Conservation (phyloP, 805 yeast species). For the Zygoascus biomembranicola region DNA sequence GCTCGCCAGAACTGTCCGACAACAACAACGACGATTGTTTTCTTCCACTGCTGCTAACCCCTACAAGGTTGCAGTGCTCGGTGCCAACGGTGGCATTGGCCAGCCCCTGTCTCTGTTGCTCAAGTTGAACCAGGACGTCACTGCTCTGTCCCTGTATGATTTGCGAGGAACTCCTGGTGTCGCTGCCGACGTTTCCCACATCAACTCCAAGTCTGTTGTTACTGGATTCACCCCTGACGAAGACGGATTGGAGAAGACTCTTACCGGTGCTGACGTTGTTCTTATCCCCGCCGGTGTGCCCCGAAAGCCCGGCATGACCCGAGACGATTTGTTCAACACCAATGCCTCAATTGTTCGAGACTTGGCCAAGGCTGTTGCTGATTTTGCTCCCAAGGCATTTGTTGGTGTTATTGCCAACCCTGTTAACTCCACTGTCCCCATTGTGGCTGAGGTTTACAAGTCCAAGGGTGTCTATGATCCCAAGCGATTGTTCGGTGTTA, state of each 20-base stretch:
- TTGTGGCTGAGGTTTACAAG: slow-evolving; percentile 88
- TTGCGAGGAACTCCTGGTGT: slow-evolving; percentile 92
- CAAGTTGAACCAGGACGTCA: slow-evolving; percentile 82
- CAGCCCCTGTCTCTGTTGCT: slow-evolving; percentile 76
- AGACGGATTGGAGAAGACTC: slow-evolving; percentile 55
- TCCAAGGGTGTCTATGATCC: slow-evolving; percentile 83
- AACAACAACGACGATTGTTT: slow-evolving; percentile 1
- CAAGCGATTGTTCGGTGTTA: slow-evolving; percentile 88
- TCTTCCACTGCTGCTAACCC: background rate
- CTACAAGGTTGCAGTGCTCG: slow-evolving; percentile 72
- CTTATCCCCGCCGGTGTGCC: slow-evolving; percentile 97
- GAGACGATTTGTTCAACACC: slow-evolving; percentile 94
- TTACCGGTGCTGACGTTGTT: slow-evolving; percentile 64
- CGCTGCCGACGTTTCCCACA: slow-evolving; percentile 91
- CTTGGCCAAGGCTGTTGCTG: slow-evolving; percentile 79
- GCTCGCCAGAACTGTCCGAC: background rate
- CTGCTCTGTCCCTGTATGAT: slow-evolving; percentile 80
- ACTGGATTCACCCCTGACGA: slow-evolving; percentile 81
- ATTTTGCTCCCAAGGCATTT: slow-evolving; percentile 75
- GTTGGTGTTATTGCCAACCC: slow-evolving; percentile 85
- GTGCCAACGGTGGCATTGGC: slow-evolving; percentile 98
- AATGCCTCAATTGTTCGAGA: slow-evolving; percentile 93
- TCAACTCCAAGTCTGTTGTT: slow-evolving; percentile 86
- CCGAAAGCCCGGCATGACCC: slow-evolving; percentile 98
- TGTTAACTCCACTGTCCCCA: slow-evolving; percentile 95